Conservation (phyloP, 768 basidiomycete species). For the Phanerochaete carnosa region DNA sequence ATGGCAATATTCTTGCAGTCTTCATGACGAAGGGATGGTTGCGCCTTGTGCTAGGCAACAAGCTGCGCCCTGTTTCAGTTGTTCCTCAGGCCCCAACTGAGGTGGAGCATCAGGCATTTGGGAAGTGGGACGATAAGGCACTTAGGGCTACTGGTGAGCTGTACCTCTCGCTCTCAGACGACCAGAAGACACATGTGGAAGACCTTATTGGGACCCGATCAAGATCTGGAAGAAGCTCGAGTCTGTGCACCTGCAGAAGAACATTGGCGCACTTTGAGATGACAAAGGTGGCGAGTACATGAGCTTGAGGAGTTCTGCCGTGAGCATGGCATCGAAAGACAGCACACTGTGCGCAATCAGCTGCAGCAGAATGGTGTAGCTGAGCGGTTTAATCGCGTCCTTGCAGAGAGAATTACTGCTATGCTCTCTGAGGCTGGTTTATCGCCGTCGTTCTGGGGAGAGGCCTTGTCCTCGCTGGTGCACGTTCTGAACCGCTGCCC, state of each 20-base stretch:
- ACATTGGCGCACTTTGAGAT: not conserved
- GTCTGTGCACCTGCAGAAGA: not conserved
- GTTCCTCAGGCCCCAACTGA: not conserved
- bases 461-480: slow-evolving; percentile 1
- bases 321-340: not conserved
- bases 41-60: not conserved
- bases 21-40: not conserved
- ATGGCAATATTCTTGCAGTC: not conserved
- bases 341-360: too few relatives aligned
- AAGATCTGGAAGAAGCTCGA: slow-evolving; percentile 6
- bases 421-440: slow-evolving; percentile 16
- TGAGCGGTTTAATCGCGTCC: slow-evolving; percentile 19
- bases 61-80: not conserved
- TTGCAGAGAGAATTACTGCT: slow-evolving; percentile 9
- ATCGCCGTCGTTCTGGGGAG: slow-evolving; percentile 11
- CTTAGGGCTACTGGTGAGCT: slow-evolving; percentile 1
- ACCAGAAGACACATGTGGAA: too few relatives aligned
- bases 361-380: slow-evolving; percentile 18
- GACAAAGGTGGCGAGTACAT: not conserved
- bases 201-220: too few relatives aligned
- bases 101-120: not conserved
- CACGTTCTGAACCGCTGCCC: too few relatives aligned
- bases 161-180: not conserved
- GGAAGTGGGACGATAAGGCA: not conserved
- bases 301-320: not conserved